phyloP scores from a whole-genome alignment of 2,329 filamentous ascomycete species.

The Penicillium fuscoglaucum region DNA sequence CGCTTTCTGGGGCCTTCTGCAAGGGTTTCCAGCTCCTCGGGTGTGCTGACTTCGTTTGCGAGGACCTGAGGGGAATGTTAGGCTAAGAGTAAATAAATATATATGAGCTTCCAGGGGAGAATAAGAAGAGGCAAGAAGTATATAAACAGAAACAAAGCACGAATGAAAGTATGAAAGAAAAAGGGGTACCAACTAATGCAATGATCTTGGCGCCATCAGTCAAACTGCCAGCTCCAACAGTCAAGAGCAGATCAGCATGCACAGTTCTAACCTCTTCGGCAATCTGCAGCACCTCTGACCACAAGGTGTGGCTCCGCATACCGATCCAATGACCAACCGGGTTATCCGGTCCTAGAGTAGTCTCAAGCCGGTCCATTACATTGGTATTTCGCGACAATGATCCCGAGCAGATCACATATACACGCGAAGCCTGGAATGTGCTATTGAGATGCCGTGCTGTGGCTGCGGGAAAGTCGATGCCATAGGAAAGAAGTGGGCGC shows the following conservation, averaged over 20 bases:
- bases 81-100: not conserved
- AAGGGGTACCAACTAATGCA: conserved; percentile 39
- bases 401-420: conserved; percentile 55
- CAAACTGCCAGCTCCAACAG: conserved; percentile 57
- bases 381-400: conserved; percentile 52
- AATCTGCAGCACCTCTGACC: conserved; percentile 54
- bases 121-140: not conserved
- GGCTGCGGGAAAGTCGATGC: conserved; percentile 49
- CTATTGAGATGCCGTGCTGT: conserved; percentile 47
- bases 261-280: conserved; percentile 41
- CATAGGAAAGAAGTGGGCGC: conserved; percentile 49
- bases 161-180: not conserved
- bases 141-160: not conserved
- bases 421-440: conserved; percentile 47
- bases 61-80: conserved; percentile 38
- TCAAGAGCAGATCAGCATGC: conserved; percentile 54
- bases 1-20: conserved; percentile 30
- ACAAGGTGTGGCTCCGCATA: conserved; percentile 57
- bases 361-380: conserved; percentile 44
- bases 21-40: conserved; percentile 43
- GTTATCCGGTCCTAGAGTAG: conserved; percentile 41
- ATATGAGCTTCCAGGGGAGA: not conserved
- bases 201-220: conserved; percentile 59
- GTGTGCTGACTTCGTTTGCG: conserved; percentile 48
- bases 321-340: conserved; percentile 50